Base-by-base conservation (phyloP, 2,329 filamentous ascomycete species). In the Lachnellula hyalina region DNA sequence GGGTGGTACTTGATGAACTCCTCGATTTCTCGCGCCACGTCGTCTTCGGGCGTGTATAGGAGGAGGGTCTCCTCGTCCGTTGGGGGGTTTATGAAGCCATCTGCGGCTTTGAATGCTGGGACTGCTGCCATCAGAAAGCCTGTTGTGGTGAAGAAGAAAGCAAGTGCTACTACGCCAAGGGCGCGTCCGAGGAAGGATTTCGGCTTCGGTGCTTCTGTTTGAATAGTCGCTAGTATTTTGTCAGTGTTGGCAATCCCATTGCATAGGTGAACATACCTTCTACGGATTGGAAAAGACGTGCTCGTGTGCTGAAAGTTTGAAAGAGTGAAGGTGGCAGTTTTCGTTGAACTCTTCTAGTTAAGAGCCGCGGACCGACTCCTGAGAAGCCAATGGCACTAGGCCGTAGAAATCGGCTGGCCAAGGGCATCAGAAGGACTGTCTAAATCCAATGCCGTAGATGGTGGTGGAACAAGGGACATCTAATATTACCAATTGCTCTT, bases 1-100 rank as follows among this genome's bases (percentile, higher is more conserved):
- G 90, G 86, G 73, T 94, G 90, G 46, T 77, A 81, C 66, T 85
- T 81, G 70, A 97, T 90, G 67, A 82, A 81, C 8, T 83, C 77
- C 62, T 96, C 87, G 64, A 95, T 82, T 59, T 81, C 78, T 59
- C 69, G 72, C 48, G 73, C 72, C 42, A 68, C 63, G 11, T 79
- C 79, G 68, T 83, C 81, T 34, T 72, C 69, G 14, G 82, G 82
- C 4, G 72, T 71, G 75, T 83, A 96, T 61, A 87, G 75, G 4
- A 71, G 69, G 58, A 94, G 79, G 21, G 87, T 88, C 63, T 95
- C 89, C 65, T 82, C 83, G 72, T 96, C 88, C 32, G 81, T 81
- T 61, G 80, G 80, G 3, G 82, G 81, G 56, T 76, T 73, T 56
- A 80, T 61, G 59, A 83, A 71, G 51, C 72, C 75, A 47, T 73